Evolutionary conservation across 2,329 filamentous ascomycete genomes (phyloP).

Genomic region (Apiospora marii): DNA sequence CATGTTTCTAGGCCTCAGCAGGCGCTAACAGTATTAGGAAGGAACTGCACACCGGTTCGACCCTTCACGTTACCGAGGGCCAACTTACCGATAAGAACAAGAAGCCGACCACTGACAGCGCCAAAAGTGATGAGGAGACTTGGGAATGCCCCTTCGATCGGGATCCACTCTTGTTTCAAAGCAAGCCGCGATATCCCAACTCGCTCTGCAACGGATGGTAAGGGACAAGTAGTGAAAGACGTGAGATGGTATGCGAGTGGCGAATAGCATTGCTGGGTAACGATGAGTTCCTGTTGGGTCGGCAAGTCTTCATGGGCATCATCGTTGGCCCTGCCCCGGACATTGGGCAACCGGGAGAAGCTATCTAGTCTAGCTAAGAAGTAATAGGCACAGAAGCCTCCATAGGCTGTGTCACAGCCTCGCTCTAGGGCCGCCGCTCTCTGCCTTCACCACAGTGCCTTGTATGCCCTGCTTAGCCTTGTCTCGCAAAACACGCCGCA

Average conservation of each 20-base stretch:
- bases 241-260: too few relatives aligned
- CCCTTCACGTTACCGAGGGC: not conserved
- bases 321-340: not conserved
- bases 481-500: conserved; percentile 70
- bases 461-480: conserved; percentile 12
- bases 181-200: not conserved
- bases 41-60: not conserved
- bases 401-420: not conserved
- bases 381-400: not conserved
- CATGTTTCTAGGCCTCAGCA: not conserved
- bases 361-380: not conserved
- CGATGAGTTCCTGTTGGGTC: not conserved
- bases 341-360: not conserved
- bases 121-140: not conserved
- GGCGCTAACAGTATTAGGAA: not conserved
- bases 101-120: not conserved
- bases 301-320: not conserved
- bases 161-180: not conserved
- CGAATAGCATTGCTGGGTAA: not conserved
- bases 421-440: not conserved
- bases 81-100: not conserved
- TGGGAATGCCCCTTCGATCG: not conserved
- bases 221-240: not conserved
- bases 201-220: not conserved
- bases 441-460: conserved; percentile 17